Conservation (phyloP, 192 early-diverging fungal genomes). For the Geranomyces michiganensis region DNA sequence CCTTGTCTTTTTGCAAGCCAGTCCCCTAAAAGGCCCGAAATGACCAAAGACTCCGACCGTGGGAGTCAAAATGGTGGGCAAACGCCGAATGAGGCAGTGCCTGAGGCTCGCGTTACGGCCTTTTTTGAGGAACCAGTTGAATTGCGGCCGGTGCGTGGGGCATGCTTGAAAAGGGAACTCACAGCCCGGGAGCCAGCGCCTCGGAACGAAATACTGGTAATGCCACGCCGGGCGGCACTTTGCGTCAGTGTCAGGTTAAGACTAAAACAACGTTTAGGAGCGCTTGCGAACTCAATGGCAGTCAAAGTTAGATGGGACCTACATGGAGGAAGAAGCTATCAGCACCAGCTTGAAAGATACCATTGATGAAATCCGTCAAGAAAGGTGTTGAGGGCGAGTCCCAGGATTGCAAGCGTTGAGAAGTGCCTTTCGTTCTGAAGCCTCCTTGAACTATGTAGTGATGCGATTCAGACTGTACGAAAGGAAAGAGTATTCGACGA, state of each 20-base stretch:
- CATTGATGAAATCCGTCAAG: constrained; percentile 26
- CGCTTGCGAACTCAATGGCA: constrained; percentile 10
- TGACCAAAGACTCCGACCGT: no score
- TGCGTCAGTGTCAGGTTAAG: no score
- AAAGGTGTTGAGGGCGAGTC: constrained; percentile 7
- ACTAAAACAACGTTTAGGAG: background rate
- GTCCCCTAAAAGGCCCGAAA: no score
- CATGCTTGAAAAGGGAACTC: background rate
- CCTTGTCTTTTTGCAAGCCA: no score
- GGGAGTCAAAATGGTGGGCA: no score
- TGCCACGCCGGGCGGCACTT: background rate
- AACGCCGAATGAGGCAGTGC: background rate
- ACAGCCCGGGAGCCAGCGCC: background rate
- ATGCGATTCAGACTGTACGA: constrained; percentile 42
- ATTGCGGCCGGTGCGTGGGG: background rate
- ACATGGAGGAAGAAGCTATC: background rate
- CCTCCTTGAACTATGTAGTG: constrained; percentile 10
- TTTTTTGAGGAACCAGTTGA: constrained; percentile 20
- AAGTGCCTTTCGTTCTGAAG: no score
- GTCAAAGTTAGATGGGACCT: background rate
- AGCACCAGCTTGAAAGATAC: constrained; percentile 16
- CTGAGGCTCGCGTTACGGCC: constrained; percentile 11
- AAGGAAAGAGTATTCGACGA: constrained; percentile 87
- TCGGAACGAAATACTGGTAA: background rate
- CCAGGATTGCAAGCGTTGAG: no score